Conservation (phyloP, 805 yeast genomes). For the Maudiozyma serrabonitensis region DNA sequence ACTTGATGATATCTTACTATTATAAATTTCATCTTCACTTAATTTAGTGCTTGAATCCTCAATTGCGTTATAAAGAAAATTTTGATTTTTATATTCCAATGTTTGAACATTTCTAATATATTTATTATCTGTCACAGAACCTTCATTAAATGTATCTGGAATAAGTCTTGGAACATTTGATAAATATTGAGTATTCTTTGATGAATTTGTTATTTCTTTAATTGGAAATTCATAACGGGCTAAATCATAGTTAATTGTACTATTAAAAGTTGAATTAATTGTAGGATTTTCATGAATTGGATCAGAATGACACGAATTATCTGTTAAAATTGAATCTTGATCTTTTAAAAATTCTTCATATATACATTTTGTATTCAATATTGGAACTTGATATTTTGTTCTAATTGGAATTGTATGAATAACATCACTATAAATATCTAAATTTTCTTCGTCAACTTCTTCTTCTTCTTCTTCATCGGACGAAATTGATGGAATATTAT, state of each 20-base stretch:
- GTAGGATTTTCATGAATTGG: not conserved
- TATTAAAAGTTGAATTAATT: too few species aligned
- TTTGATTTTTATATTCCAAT: not conserved
- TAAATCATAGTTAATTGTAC: not conserved
- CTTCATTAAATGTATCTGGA: not conserved
- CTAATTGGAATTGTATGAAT: slow-evolving; percentile 23
- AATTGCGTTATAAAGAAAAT: not conserved
- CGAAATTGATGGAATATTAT: not conserved
- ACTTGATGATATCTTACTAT: not conserved
- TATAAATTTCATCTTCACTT: not conserved
- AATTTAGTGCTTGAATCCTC: not conserved
- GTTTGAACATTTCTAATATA: not conserved
- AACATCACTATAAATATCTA: slow-evolving; percentile 1
- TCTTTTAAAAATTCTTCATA: slow-evolving; percentile 2
- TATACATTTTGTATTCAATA: not conserved
- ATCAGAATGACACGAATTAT: not conserved
- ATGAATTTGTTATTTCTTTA: not conserved
- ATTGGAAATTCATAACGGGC: not conserved
- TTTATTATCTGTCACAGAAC: not conserved
- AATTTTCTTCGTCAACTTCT: not conserved
- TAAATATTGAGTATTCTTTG: not conserved
- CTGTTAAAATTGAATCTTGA: not conserved
- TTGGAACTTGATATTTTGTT: slow-evolving; percentile 6
- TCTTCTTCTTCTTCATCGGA: not conserved
- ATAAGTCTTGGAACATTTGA: not conserved